Percentiles rank a stretch among this genome's conserved stretches.
phyloP scores from a whole-genome alignment of 2,329 filamentous ascomycete species.

The Acephala macrosclerotiorum region DNA sequence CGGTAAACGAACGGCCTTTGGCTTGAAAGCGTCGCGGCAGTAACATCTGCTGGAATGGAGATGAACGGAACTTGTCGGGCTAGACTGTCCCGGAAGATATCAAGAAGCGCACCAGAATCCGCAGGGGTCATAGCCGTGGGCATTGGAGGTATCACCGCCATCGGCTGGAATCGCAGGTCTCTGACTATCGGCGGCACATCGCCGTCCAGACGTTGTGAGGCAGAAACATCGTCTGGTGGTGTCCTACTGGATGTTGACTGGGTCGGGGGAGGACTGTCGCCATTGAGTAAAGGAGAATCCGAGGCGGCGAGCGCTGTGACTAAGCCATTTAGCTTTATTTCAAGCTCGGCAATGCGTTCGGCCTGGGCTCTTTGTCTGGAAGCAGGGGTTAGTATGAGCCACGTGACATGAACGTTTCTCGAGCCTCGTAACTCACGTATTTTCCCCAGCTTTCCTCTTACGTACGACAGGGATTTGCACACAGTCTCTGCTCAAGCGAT shows the following conservation, averaged over 20 bases:
- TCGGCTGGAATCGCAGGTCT: background rate
- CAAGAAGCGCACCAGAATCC: slow-evolving; percentile 21
- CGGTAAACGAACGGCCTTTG: slow-evolving; percentile 24
- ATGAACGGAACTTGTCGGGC: slow-evolving; percentile 22
- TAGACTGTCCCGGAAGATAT: slow-evolving; percentile 16
- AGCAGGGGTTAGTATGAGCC: background rate
- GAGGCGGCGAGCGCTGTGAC: background rate
- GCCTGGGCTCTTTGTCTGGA: slow-evolving; percentile 12
- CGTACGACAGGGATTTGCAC: slow-evolving; percentile 8
- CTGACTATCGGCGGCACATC: background rate
- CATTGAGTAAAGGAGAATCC: background rate
- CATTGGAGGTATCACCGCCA: background rate
- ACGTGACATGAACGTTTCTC: background rate
- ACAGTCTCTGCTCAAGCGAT: slow-evolving; percentile 17
- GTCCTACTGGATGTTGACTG: background rate
- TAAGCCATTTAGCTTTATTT: background rate
- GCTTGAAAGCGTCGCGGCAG: slow-evolving; percentile 9
- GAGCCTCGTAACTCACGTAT: background rate
- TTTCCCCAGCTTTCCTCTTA: background rate
- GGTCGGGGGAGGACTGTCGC: background rate
- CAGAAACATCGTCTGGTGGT: background rate
- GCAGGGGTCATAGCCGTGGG: background rate
- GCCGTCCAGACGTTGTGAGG: background rate
- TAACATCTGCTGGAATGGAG: slow-evolving; percentile 10
- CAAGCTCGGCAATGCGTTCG: slow-evolving; percentile 13